These are phyloP conservation scores for Russula ochroleuca DNA, from an alignment of 768 basidiomycete species.

Conservation along the genomic window DNA sequence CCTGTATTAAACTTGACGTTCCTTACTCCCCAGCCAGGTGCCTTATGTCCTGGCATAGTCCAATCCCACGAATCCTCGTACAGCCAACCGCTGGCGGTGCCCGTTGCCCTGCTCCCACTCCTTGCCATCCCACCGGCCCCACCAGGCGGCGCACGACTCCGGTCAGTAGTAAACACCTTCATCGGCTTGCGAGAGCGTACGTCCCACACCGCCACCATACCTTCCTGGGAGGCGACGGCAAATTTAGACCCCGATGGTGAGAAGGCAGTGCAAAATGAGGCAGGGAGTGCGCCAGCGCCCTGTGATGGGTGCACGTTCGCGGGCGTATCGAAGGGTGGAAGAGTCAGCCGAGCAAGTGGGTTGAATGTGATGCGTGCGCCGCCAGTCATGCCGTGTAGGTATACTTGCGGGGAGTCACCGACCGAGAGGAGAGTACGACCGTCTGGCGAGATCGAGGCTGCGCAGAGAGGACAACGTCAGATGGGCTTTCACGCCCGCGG, in stretches of 20 bases:
- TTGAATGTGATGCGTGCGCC: constrained; percentile 57
- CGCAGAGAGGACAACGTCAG: constrained; percentile 9
- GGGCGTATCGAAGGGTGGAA: constrained; percentile 48
- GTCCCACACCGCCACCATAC: constrained; percentile 77
- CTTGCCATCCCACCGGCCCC: constrained; percentile 14
- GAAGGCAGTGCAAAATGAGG: constrained; percentile 79
- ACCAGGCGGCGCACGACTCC: constrained; percentile 33
- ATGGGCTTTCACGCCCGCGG: neutral
- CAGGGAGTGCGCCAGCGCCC: constrained; percentile 42
- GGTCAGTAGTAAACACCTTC: constrained; percentile 60
- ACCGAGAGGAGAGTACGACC: constrained; percentile 83
- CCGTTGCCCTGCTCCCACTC: constrained; percentile 35
- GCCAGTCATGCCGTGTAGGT: constrained; percentile 72
- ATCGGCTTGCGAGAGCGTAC: constrained; percentile 68
- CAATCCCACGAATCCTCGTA: constrained; percentile 67
- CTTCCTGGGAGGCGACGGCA: constrained; percentile 80
- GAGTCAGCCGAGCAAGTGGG: constrained; percentile 61
- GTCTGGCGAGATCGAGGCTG: constrained; percentile 88
- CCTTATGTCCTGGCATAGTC: constrained; percentile 45
- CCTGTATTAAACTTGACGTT: constrained; percentile 81
- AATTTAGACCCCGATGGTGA: constrained; percentile 72
- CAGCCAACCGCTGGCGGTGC: constrained; percentile 48
- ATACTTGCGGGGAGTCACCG: constrained; percentile 84
- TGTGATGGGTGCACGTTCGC: constrained; percentile 26
- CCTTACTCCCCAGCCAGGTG: constrained; percentile 80